phyloP scores from a whole-genome alignment of 2,329 filamentous ascomycete species.

The Penicillium sp. region DNA sequence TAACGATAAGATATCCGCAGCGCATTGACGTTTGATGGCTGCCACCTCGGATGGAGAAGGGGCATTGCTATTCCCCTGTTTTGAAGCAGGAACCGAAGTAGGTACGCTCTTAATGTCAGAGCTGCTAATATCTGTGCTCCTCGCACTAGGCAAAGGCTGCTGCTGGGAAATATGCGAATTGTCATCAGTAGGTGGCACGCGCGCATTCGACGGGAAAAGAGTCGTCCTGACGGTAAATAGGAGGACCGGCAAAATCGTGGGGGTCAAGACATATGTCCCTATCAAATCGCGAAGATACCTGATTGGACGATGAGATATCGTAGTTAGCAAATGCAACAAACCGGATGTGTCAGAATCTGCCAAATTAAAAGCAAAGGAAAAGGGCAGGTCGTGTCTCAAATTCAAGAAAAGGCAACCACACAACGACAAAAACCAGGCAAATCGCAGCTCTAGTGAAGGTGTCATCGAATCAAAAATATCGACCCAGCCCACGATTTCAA shows the following conservation, averaged over 20 bases:
- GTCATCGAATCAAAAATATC: slow-evolving; percentile 1
- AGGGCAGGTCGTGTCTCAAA: neutral
- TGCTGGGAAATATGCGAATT: slow-evolving; percentile 19
- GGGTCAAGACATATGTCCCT: slow-evolving; percentile 61
- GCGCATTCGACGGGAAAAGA: slow-evolving; percentile 81
- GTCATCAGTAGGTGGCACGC: slow-evolving; percentile 27
- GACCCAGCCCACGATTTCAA: neutral
- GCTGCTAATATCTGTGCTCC: slow-evolving; percentile 1
- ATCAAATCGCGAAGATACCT: slow-evolving; percentile 46
- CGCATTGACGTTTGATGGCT: slow-evolving; percentile 39
- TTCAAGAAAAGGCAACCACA: slow-evolving; percentile 3
- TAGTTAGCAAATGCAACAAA: slow-evolving; percentile 4
- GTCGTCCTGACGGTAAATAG: slow-evolving; percentile 62
- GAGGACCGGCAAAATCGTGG: slow-evolving; percentile 61
- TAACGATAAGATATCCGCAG: slow-evolving; percentile 38
- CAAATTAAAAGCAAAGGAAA: neutral
- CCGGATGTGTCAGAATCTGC: neutral
- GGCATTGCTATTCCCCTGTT: neutral
- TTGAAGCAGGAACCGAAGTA: neutral
- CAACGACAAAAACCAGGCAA: neutral
- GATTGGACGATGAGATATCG: slow-evolving; percentile 7
- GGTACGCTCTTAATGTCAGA: neutral
- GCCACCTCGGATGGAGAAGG: slow-evolving; percentile 8
- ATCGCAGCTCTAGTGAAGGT: neutral
- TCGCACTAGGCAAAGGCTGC: neutral